phyloP scores from a whole-genome alignment of 345 rosid species.

The Eucalyptus cladocalyx region DNA sequence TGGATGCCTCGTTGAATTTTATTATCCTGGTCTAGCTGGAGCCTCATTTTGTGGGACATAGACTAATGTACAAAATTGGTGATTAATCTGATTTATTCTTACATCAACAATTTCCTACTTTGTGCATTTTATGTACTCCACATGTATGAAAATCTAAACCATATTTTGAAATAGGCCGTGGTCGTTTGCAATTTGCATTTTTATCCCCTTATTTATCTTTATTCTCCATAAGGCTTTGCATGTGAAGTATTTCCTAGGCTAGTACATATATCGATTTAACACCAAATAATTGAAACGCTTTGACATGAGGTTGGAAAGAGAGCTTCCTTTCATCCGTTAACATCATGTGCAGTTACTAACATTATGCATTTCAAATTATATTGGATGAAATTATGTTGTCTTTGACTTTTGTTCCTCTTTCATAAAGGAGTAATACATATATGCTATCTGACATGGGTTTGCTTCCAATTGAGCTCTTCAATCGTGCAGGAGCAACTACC shows the following conservation, averaged over 20 bases:
- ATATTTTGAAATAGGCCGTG: neutral
- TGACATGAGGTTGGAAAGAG: no score
- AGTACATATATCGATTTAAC: no score
- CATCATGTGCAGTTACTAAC: no score
- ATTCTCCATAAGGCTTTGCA: no score
- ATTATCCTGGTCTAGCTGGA: neutral
- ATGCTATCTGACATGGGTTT: neutral
- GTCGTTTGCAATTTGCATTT: neutral
- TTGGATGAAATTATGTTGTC: neutral
- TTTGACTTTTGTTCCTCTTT: neutral
- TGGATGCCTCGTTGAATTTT: neutral
- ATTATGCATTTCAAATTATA: neutral
- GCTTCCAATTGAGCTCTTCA: neutral
- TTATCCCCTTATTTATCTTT: neutral
- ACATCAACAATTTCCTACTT: no score
- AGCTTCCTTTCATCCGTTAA: no score
- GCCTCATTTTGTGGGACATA: neutral
- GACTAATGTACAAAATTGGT: neutral
- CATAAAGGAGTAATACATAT: neutral
- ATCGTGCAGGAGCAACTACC: conserved; percentile 40
- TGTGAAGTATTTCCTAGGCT: no score
- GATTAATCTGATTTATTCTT: no score
- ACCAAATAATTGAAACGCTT: no score
- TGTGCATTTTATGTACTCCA: neutral
- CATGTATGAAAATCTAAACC: no score